phyloP scores from a whole-genome alignment of 441 rosid genomes.

The Sinapis alba region DNA sequence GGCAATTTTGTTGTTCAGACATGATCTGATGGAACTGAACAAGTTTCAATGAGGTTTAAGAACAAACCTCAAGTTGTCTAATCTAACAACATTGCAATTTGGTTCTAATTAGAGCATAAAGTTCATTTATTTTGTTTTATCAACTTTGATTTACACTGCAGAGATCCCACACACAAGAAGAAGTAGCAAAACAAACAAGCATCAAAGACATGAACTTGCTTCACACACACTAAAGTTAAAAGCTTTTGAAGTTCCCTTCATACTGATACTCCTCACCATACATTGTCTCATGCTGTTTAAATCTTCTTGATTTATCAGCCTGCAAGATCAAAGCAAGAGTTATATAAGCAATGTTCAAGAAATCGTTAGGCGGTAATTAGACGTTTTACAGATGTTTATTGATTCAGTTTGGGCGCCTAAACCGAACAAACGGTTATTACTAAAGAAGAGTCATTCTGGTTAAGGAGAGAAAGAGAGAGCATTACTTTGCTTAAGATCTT shows the following conservation, averaged over 20 bases:
- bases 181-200: conserved; percentile 10
- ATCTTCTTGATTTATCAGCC: conserved; percentile 65
- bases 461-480: neutral
- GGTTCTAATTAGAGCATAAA: neutral
- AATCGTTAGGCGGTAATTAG: neutral
- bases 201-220: conserved; percentile 25
- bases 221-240: conserved; percentile 19
- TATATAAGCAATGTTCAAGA: neutral
- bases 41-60: conserved; percentile 22
- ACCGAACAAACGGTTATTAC: neutral
- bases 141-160: conserved; percentile 29
- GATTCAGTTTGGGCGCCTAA: too few species aligned
- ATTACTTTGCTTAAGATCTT: conserved; percentile 68
- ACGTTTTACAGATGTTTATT: too few species aligned
- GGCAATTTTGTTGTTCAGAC: conserved; percentile 11
- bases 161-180: neutral
- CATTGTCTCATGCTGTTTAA: conserved; percentile 17
- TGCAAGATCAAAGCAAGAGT: conserved; percentile 30
- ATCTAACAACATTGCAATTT: conserved; percentile 22
- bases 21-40: conserved; percentile 29
- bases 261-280: conserved; percentile 34
- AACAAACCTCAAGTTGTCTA: conserved; percentile 22
- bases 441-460: neutral
- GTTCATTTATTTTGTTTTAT: too few species aligned
- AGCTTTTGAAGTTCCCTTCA: conserved; percentile 21